A percentile compares a stretch with the other conserved stretches of the same genome.
phyloP scores from a whole-genome alignment of 2,329 filamentous ascomycete genomes.

The Aspergillus tamarii region DNA sequence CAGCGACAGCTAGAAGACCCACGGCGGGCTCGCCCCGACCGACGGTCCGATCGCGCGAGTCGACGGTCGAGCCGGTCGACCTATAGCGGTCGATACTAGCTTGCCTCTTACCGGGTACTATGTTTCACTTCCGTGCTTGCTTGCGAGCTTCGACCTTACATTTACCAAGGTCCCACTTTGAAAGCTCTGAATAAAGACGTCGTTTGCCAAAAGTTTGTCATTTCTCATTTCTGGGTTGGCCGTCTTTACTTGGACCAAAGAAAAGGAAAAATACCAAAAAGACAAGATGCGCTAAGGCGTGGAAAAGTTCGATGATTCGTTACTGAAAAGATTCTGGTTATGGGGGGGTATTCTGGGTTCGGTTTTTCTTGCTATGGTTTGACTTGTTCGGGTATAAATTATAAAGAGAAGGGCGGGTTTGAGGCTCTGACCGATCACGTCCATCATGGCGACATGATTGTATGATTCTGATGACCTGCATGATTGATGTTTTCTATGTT shows the following conservation, averaged over 20 bases:
- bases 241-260: slow-evolving; percentile 9
- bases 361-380: slow-evolving; percentile 13
- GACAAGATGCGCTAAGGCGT: background rate
- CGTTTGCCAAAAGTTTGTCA: slow-evolving; percentile 10
- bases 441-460: slow-evolving; percentile 31
- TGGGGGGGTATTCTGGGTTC: slow-evolving; percentile 26
- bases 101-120: background rate
- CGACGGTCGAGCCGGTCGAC: slow-evolving; percentile 43
- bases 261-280: slow-evolving; percentile 10
- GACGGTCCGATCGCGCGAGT: slow-evolving; percentile 41
- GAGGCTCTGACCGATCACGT: slow-evolving; percentile 25
- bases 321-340: slow-evolving; percentile 18
- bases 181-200: background rate
- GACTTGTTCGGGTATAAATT: slow-evolving; percentile 16
- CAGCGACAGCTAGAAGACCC: slow-evolving; percentile 38
- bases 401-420: slow-evolving; percentile 22
- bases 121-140: slow-evolving; percentile 1
- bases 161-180: background rate
- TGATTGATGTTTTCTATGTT: slow-evolving; percentile 22
- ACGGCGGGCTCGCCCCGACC: slow-evolving; percentile 37
- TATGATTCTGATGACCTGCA: slow-evolving; percentile 33
- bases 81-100: slow-evolving; percentile 34
- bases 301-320: slow-evolving; percentile 21
- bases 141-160: background rate
- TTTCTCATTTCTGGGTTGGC: slow-evolving; percentile 17